Evolutionary conservation across 2,329 filamentous ascomycete species (phyloP), one percentile per base, ranked within the genome.

Genomic region (Colletotrichum sp.): DNA sequence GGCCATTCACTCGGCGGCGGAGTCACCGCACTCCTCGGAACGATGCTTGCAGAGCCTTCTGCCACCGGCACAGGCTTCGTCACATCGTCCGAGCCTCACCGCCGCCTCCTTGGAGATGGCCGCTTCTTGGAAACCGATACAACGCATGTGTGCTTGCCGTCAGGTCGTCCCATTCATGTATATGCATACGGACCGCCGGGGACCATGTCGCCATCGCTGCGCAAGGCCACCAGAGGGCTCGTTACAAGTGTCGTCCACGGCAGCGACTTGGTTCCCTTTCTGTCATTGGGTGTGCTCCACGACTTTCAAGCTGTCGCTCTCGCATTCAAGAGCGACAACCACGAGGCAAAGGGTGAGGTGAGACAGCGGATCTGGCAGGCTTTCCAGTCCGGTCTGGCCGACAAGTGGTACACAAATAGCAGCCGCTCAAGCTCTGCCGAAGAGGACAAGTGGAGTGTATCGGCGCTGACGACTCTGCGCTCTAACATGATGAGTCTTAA

Each of bases 141-240:
- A 15, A 78, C 81, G 16, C 84, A 86, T 21, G 83, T 92, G 36
- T 89, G 87, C 21, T 88, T 96, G 0, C 94, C 94, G 1, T 80
- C 92, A 0, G 92, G 92, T 18, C 90, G 94, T 1, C 92, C 93
- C 5, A 93, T 96, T 24, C 94, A 96, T 79, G 94, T 95, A 15
- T 96, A 95, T 81, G 93, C 94, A 8, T 96, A 95, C 81, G 94
- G 94, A 0, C 92, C 94, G 3, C 94, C 94, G 0, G 91, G 93
- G 1, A 93, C 93, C 16, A 92, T 96, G 89, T 95, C 93, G 0
- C 88, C 93, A 0, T 90, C 92, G 3, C 88, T 96, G 9, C 91
- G 94, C 57, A 90, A 90, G 75, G 92, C 93, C 13, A 96, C 94
- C 0, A 89, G 93, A 16, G 94, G 93, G 2, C 88, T 96, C 9